Percentiles rank a stretch among this genome's conserved stretches.
These are phyloP conservation scores for Cucurbita moschata DNA, from an alignment of 306 rosid genomes.

Conservation along the genomic window DNA sequence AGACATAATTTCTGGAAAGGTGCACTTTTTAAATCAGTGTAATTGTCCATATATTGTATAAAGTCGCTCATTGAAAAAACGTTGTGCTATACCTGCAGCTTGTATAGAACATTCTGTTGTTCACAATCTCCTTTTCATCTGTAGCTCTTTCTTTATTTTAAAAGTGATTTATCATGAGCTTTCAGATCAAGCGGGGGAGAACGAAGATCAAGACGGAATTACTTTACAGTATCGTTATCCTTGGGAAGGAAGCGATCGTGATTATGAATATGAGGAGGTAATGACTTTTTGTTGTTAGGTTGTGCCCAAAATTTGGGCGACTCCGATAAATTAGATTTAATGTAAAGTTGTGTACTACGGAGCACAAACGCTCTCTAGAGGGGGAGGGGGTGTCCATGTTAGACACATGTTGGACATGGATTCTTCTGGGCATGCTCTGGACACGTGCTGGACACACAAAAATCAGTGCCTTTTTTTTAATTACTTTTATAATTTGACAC, in stretches of 20 bases:
- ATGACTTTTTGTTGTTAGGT: neutral
- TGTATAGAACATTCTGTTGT: neutral
- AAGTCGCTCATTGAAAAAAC: neutral
- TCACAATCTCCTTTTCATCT: neutral
- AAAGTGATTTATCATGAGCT: neutral
- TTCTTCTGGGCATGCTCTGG: too few species aligned
- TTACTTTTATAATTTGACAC: too few species aligned
- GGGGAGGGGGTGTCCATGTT: too few species aligned
- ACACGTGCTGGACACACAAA: too few species aligned
- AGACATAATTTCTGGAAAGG: neutral
- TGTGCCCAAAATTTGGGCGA: too few species aligned
- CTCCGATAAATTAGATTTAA: too few species aligned
- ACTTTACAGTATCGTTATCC: slow-evolving; percentile 39
- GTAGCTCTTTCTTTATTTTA: neutral
- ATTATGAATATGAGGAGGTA: slow-evolving; percentile 88
- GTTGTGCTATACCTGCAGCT: neutral
- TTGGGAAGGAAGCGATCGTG: slow-evolving; percentile 89
- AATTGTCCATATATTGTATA: neutral
- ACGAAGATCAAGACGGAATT: slow-evolving; percentile 42
- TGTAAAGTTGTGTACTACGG: too few species aligned
- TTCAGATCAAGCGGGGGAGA: slow-evolving; percentile 47
- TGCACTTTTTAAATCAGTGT: neutral
- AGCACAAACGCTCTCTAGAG: too few species aligned
- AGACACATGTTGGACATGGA: too few species aligned
- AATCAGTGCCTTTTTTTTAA: too few species aligned